Base-by-base conservation (phyloP, 768 basidiomycete genomes). In the Phaffia australis region DNA sequence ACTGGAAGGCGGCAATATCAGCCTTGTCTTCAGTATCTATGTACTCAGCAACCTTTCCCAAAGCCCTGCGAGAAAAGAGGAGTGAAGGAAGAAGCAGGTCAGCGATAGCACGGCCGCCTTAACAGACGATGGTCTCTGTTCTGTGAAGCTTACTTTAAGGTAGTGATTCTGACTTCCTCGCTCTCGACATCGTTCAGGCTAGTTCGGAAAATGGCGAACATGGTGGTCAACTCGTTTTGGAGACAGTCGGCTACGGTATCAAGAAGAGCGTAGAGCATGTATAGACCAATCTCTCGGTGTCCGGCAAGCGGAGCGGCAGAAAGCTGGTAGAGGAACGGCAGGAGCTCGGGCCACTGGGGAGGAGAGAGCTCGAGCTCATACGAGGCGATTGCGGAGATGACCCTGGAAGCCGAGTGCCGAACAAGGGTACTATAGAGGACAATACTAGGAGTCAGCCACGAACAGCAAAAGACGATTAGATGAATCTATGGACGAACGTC, bases 31-130 rank as follows among this genome's bases (percentile, higher is more conserved):
- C 88, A 7, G 81, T 72, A 70, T 92, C 89, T 61, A 98, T 85
- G 77, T 89, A 97, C 76, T 93, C 90, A 25, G 94, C 88, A 60
- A 99, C 83, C 67, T 89, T 86, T 63, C 93, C 92, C 49, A 98
- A 78, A n/a, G 89, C 85, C 61, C 56, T 63, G 54, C 5, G 48
- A 19, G 52, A 9, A 16, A 23, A 8, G 30, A 32, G 23, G 29
- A 49, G 46, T 29, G 56, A 3, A 4, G 15, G 59, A 23, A 15
- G 29, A 4, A 3, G 27, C 56, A 0, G 23, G 35, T 49, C 56
- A 42, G 25, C 50, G 19, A 35, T 47, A 50, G 6, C 18, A 18
- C 46, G 6, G 27, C 8, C 8, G 52, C 27, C 18, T 49, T 11
- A 4, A 47, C 29, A 14, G 2, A 19, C 23, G 23, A 27, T 27